phyloP scores from a whole-genome alignment of 2,329 filamentous ascomycete genomes.

The Penicillium sp. region DNA sequence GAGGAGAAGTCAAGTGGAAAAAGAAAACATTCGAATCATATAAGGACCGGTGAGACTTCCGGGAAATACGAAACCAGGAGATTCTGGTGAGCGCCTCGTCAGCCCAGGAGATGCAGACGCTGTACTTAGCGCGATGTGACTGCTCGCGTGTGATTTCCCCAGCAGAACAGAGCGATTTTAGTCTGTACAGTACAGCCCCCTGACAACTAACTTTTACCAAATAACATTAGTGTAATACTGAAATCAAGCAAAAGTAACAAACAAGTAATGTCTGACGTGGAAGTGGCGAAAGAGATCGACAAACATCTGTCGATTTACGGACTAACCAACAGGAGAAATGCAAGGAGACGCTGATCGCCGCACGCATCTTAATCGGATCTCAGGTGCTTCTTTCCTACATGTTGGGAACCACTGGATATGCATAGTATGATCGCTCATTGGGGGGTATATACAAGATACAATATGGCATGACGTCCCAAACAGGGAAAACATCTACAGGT shows the following conservation, averaged over 20 bases:
- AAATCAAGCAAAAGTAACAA: not conserved
- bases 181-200: not conserved
- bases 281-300: conserved; percentile 15
- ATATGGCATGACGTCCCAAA: not conserved
- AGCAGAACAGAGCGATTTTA: not conserved
- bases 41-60: not conserved
- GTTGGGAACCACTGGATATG: not conserved
- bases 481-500: not conserved
- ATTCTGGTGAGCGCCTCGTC: not conserved
- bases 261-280: conserved; percentile 13
- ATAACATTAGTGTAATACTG: not conserved
- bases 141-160: conserved; percentile 19
- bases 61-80: not conserved
- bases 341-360: conserved; percentile 10
- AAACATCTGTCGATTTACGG: not conserved
- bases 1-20: not conserved
- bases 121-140: conserved; percentile 12
- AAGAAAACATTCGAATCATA: not conserved
- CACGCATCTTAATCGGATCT: not conserved
- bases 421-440: not conserved
- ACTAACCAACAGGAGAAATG: conserved; percentile 4
- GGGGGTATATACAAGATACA: conserved; percentile 2
- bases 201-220: not conserved
- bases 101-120: not conserved
- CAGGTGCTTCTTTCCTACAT: not conserved